Percentiles rank a stretch among this genome's conserved stretches.
Evolutionary conservation across 1,139 yeast species (phyloP).

Genomic region (Kurtzmaniella quercitrusa): DNA sequence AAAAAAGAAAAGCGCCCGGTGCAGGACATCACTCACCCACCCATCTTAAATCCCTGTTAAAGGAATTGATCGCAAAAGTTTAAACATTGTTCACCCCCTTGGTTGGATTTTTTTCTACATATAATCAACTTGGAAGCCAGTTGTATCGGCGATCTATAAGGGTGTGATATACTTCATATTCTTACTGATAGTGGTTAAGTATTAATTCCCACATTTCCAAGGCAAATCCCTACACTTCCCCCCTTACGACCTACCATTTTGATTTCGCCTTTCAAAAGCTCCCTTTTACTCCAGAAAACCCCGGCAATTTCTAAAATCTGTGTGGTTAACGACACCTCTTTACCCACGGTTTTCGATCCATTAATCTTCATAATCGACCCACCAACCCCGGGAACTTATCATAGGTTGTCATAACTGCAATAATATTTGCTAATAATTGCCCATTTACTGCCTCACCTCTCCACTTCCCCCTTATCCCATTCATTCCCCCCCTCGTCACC

Average conservation of each 20-base stretch:
- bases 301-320: too few species aligned
- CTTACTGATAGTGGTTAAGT: background rate
- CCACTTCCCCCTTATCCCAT: background rate
- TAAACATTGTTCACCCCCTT: conserved; percentile 1
- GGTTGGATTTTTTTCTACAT: background rate
- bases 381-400: too few species aligned
- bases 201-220: too few species aligned
- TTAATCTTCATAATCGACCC: too few species aligned
- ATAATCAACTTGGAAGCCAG: background rate
- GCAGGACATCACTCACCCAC: conserved; percentile 1
- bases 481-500: background rate
- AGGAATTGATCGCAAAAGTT: background rate
- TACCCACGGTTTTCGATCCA: too few species aligned
- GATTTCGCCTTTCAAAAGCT: too few species aligned
- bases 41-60: background rate
- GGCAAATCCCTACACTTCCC: background rate
- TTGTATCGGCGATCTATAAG: background rate
- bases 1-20: background rate
- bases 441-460: too few species aligned
- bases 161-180: background rate
- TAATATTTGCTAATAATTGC: too few species aligned
- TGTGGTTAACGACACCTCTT: too few species aligned
- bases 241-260: too few species aligned
- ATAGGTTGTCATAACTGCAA: too few species aligned
- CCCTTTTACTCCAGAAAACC: too few species aligned